Evolutionary conservation across 345 rosid species (phyloP).

Genomic region (Citrus glauca): DNA sequence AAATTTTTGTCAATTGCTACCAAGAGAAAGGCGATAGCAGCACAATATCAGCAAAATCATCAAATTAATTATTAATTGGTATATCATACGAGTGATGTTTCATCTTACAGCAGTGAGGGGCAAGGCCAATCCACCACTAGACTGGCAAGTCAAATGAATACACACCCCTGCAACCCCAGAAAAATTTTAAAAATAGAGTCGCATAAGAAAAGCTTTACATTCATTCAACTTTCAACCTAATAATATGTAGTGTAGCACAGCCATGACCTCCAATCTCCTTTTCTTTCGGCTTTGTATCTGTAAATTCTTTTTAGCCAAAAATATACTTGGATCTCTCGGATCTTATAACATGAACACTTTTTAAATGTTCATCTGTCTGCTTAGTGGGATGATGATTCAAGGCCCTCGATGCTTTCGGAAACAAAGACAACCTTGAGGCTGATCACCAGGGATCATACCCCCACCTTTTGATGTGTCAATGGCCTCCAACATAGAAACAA

Average conservation of each 20-base stretch:
- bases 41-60: background rate
- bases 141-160: conserved; percentile 13
- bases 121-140: conserved; percentile 3
- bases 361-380: conserved; percentile 11
- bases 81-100: background rate
- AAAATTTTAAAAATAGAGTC: conserved; percentile 2
- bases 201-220: conserved; percentile 31
- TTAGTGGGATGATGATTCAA: conserved; percentile 22
- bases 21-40: background rate
- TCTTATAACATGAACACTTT: background rate
- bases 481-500: conserved; percentile 82
- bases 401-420: conserved; percentile 85
- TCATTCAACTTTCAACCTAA: background rate
- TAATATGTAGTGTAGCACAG: conserved; percentile 10
- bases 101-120: conserved; percentile 12
- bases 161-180: conserved; percentile 14
- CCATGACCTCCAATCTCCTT: conserved; percentile 10
- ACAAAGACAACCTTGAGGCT: conserved; percentile 82
- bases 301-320: conserved; percentile 8
- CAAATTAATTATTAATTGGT: background rate
- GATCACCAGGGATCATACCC: conserved; percentile 94
- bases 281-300: background rate
- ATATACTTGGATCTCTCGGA: conserved; percentile 6
- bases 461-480: conserved; percentile 89
- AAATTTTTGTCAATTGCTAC: background rate